phyloP scores from a whole-genome alignment of 1,139 yeast species.

The Wickerhamomyces sp. region DNA sequence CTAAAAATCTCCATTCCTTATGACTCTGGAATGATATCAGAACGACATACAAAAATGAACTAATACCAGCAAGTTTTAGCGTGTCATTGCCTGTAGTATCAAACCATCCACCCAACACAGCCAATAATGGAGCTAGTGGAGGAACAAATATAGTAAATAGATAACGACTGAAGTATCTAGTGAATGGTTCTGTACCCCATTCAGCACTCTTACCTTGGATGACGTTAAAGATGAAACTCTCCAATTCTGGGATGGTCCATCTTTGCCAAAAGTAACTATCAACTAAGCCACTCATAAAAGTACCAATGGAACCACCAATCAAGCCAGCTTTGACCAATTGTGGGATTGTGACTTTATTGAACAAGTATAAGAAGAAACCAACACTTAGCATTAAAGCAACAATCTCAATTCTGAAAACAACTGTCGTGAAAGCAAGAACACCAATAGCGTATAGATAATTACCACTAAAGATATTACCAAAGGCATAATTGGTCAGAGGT shows the following conservation, averaged over 20 bases:
- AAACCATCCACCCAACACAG: slow-evolving; percentile 28
- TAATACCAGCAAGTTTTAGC: slow-evolving; percentile 35
- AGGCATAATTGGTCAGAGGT: slow-evolving; percentile 60
- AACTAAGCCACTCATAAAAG: slow-evolving; percentile 40
- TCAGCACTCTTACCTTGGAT: slow-evolving; percentile 62
- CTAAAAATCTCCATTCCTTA: slow-evolving; percentile 90
- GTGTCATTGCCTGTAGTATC: slow-evolving; percentile 30
- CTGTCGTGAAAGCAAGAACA: slow-evolving; percentile 57
- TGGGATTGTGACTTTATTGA: slow-evolving; percentile 40
- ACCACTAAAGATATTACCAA: slow-evolving; percentile 48
- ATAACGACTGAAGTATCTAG: slow-evolving; percentile 59
- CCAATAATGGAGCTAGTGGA: slow-evolving; percentile 51
- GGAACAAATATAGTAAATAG: slow-evolving; percentile 53
- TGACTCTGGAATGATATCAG: slow-evolving; percentile 81
- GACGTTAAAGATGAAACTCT: slow-evolving; percentile 69
- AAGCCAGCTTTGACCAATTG: slow-evolving; percentile 36
- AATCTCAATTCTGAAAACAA: slow-evolving; percentile 71
- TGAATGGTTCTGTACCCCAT: slow-evolving; percentile 84
- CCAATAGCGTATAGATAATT: slow-evolving; percentile 46
- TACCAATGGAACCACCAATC: slow-evolving; percentile 55
- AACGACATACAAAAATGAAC: slow-evolving; percentile 50
- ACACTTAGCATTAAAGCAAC: slow-evolving; percentile 53
- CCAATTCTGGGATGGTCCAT: slow-evolving; percentile 61
- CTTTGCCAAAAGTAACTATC: slow-evolving; percentile 78
- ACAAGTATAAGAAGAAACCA: slow-evolving; percentile 34